Evolutionary conservation across 768 basidiomycete species (phyloP).

Genomic region (Tephrocybe sp.): DNA sequence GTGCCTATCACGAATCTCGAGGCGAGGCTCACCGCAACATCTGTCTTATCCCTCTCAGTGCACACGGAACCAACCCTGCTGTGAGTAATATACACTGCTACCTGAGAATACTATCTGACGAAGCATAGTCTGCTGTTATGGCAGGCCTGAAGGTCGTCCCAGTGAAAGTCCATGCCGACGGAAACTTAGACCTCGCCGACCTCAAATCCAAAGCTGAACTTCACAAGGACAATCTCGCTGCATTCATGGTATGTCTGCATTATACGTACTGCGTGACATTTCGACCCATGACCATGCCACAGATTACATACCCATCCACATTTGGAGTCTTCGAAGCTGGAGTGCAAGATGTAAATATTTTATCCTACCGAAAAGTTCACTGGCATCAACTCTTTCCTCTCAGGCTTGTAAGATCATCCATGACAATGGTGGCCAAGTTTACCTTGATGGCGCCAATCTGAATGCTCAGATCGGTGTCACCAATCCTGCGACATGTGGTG

Average conservation of each 20-base stretch:
- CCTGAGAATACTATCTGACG: constrained; percentile 15
- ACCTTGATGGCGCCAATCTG: constrained; percentile 94
- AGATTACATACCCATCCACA: constrained; percentile 97
- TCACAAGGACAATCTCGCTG: constrained; percentile 89
- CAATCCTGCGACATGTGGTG: constrained; percentile 92
- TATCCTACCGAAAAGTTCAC: too few species aligned
- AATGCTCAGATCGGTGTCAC: constrained; percentile 94
- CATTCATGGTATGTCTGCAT: constrained; percentile 76
- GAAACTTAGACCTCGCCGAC: constrained; percentile 87
- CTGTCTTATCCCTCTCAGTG: constrained; percentile 92
- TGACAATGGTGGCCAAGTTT: constrained; percentile 94
- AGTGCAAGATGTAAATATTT: constrained; percentile 59
- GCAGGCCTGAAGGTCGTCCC: constrained; percentile 95
- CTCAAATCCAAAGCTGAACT: constrained; percentile 84
- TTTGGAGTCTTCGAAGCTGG: constrained; percentile 98
- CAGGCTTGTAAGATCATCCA: constrained; percentile 94
- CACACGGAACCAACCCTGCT: constrained; percentile 98
- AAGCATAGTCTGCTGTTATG: constrained; percentile 87
- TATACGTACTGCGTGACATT: neutral
- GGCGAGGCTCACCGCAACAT: constrained; percentile 86
- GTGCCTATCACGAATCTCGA: constrained; percentile 89
- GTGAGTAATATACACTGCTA: constrained; percentile 43
- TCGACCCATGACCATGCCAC: constrained; percentile 2
- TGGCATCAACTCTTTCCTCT: too few species aligned
- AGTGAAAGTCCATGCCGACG: constrained; percentile 87